Base-by-base conservation (phyloP, 257 asterid species). In the Buddleja alternifolia region DNA sequence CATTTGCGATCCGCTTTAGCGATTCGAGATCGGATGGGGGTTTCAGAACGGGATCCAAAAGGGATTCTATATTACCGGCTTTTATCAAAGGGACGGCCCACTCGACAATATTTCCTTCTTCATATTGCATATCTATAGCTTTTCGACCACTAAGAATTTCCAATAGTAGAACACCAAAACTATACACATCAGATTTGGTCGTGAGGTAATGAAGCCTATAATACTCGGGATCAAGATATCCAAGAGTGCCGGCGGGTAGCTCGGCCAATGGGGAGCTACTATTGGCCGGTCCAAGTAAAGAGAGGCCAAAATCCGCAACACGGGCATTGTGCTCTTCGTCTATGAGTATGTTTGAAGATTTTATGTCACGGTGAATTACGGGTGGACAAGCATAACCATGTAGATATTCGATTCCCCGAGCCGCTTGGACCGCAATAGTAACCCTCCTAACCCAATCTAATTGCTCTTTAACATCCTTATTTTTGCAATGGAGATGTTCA, bases 311-410 rank as follows among this genome's bases (percentile, higher is more conserved):
- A 73, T 88, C 96, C 7, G 96, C 82, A 8, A 88, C 96, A 48
- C 93, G 79, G 5, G 96, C 96, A 58, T 88, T 88, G 78, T 86
- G 93, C 65, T 88, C 96, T 74, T 88, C 96, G 23, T 88, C 96
- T 47, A 86, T 84, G 24, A 88, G 93, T 65, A 88, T 88, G 84
- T 86, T 86, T 1, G 96, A 88, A 6, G 96, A 88, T 71, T 88
- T 88, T 34, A 88, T 88, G 69, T 88, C 96, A 4, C 96, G 75
- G 73, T 88, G 96, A 66, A 88, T 88, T 6, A 88, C 96, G 2
- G 96, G 96, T 7, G 96, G 96, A 60, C 93, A 88, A 55, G 96
- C 96, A 16, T 88, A 88, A 14, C 91, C 93, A 7, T 88, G 96
- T 21, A 88, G 74, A 59, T 88, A 88, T 39, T 86, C 93, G 19